Evolutionary conservation across 108 stramenopile genomes (phyloP), one percentile per base, ranked within the genome.

Genomic region (Cyclotella choctawhatcheeana): DNA sequence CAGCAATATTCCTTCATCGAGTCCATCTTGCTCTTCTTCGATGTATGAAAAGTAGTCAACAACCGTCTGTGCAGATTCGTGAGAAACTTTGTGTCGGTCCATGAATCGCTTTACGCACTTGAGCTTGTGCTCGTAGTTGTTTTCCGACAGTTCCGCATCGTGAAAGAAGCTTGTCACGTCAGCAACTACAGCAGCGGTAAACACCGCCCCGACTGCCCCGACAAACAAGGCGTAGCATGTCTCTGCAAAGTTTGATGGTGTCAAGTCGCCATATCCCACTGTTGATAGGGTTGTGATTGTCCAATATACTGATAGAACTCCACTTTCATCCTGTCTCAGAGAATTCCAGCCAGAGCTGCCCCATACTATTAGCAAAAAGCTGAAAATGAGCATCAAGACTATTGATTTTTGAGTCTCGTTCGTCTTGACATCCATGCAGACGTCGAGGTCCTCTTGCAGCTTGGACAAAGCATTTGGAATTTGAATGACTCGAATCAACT

Each of bases 191-290:
- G 73, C 81, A 17, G 84, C 87, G 29, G 73, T 84, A 58, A 82
- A 75, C 6, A 65, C 64, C 27, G 84, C 72, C 12, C 82, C 81
- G 47, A 79, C 43, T 3, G 69, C 77, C 0, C 78, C 73, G 0
- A 76, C 77, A 35, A 83, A 5, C 55, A 87, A 47, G 20, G 78
- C 81, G 62, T 83, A 84, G 25, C 52, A 33, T 20, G 86, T 87
- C 44, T 84, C 73, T 3, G 17, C 31, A 30, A 74, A 56, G 22
- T 81, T 72, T 4, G 67, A n/a, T 40, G 89, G 88, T 13, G 76
- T 72, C 18, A 86, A 61, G 69, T 90, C 89, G 2, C 89, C 89
- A 61, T 88, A 90, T 17, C 89, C 89, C 13, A 87, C 84, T 27
- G 85, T 88, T 43, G 85, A 84, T 52, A 88, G 72, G 27, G 85